Percentiles rank a stretch among this genome's conserved stretches.
Conservation (phyloP, 2,329 filamentous ascomycete genomes). For the Boeremia exigua region DNA sequence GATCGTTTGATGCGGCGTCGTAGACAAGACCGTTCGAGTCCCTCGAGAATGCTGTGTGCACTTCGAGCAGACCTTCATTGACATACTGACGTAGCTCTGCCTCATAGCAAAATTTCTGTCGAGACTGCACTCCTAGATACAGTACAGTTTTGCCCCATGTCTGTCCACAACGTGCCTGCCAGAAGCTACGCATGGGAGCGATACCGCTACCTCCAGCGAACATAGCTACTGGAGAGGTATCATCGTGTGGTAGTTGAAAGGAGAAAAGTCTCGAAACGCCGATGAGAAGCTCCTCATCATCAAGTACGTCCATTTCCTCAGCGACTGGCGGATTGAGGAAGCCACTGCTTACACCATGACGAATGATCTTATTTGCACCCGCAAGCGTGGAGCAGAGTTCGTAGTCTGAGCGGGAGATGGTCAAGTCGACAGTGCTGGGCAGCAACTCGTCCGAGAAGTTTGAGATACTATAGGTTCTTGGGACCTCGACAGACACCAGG, state of each 20-base stretch:
- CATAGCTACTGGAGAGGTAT: conserved; percentile 58
- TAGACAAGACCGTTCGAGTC: conserved; percentile 57
- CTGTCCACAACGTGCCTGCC: conserved; percentile 29
- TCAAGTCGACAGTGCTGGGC: conserved; percentile 59
- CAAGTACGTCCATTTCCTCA: conserved; percentile 44
- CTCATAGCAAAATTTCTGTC: conserved; percentile 35
- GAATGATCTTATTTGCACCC: conserved; percentile 24
- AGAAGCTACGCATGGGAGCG: conserved; percentile 34
- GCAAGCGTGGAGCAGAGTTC: conserved; percentile 50
- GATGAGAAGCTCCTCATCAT: conserved; percentile 58
- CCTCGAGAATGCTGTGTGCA: conserved; percentile 61
- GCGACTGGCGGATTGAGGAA: conserved; percentile 60
- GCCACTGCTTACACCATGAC: conserved; percentile 59
- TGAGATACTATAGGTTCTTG: conserved; percentile 45
- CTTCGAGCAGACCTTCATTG: conserved; percentile 58
- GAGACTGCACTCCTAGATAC: conserved; percentile 30
- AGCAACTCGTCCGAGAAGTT: conserved; percentile 59
- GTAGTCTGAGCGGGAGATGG: conserved; percentile 60
- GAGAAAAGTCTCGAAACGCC: conserved; percentile 59
- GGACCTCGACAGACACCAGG: conserved; percentile 30
- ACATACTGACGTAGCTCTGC: conserved; percentile 39
- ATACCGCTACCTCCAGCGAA: conserved; percentile 56
- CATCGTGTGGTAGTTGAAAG: conserved; percentile 60
- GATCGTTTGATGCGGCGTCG: conserved; percentile 50
- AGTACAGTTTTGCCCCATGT: conserved; percentile 29